Evolutionary conservation across 768 basidiomycete genomes (phyloP), one percentile per base, ranked within the genome.

Genomic region (Pulveroboletus sp.): DNA sequence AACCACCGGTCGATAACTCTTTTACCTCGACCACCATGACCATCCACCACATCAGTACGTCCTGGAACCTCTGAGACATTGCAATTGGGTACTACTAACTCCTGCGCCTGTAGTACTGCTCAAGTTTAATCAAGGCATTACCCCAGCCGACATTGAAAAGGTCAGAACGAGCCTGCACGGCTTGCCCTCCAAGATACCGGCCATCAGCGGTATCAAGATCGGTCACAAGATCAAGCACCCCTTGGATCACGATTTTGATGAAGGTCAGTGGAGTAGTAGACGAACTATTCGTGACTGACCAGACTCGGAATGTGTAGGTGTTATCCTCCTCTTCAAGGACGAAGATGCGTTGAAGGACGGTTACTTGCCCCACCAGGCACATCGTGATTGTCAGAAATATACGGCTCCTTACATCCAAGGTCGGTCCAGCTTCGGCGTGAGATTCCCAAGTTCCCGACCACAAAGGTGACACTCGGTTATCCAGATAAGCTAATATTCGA

Each of bases 11-110:
- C 13, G 17, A 35, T 35, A 29, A 29, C 27, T 7, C 34, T 35
- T 9, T 35, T 35, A 16, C 34, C 34, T 35, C 34, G n/a, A 21
- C 40, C 47, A 43, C 25, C 29, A 58, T 55, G 56, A 9, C 56
- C 32, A 51, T 60, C 29, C 45, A 60, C n/a, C 62, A 66, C 51
- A 43, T 58, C 49, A 31, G 64, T 66, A 47, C 21, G 56, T 58
- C 39, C 11, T 16, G 6, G 14, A 10, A 14, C 5, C n/a, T n/a
- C n/a, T n/a, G n/a, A 16, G 21, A 27, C 33, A 43, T n/a, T n/a
- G 10, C 14, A n/a, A 6, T 12, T 16, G 16, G 34, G 17, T 35
- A 35, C 31, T n/a, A n/a, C 27, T 29, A 11, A 29, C 27, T 29
- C 12, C 8, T 29, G 12, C 25, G 5, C 42, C 7, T 16, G 23